Evolutionary conservation across 2,329 filamentous ascomycete genomes (phyloP).

Genomic region (Pseudocercospora macadamiae): DNA sequence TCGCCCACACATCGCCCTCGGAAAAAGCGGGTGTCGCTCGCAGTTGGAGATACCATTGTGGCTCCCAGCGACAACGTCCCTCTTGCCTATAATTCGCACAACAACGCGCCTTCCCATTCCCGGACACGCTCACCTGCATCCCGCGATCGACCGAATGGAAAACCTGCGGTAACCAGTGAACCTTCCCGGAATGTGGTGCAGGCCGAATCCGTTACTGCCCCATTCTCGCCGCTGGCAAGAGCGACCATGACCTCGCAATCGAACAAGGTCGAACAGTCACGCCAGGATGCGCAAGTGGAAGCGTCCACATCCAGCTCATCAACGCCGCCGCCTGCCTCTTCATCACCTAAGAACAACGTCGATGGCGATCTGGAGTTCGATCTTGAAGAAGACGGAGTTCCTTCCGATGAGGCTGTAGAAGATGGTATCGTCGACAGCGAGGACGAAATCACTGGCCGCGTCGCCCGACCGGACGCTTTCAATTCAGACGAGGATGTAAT

Average conservation of each 20-base stretch:
- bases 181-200: not conserved
- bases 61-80: constrained; percentile 41
- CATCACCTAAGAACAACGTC: constrained; percentile 21
- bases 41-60: constrained; percentile 41
- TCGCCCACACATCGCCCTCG: constrained; percentile 34
- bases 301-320: not conserved
- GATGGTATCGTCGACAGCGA: constrained; percentile 14
- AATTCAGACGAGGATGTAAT: constrained; percentile 19
- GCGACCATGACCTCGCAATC: constrained; percentile 12
- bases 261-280: not conserved
- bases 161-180: not conserved
- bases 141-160: not conserved
- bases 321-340: not conserved
- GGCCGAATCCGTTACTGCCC: not conserved
- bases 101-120: constrained; percentile 36
- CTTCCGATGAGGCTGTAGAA: constrained; percentile 2
- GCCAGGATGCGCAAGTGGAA: not conserved
- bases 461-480: constrained; percentile 8
- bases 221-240: constrained; percentile 7
- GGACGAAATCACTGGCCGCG: constrained; percentile 22
- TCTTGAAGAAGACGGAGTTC: constrained; percentile 30
- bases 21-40: constrained; percentile 40
- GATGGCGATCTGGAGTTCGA: constrained; percentile 37
- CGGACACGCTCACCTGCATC: constrained; percentile 24
- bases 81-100: constrained; percentile 29